These are phyloP conservation scores for Castanea mollissima DNA, from an alignment of 306 rosid species.

Conservation along the genomic window DNA sequence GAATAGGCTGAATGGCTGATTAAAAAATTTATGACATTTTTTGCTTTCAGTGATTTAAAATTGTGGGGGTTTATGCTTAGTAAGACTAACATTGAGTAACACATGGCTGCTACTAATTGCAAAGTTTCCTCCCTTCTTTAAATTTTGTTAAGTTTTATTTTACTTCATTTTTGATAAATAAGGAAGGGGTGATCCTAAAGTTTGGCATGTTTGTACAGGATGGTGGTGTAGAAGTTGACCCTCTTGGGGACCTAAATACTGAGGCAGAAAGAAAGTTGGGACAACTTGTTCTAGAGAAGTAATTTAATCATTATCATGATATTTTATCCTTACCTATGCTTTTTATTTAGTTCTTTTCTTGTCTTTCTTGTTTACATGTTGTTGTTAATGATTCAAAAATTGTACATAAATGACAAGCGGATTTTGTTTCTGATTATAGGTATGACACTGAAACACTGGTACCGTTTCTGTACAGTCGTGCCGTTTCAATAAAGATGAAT, in stretches of 20 bases:
- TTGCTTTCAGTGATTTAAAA: background rate
- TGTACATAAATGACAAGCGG: background rate
- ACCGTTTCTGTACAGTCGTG: slow-evolving; percentile 45
- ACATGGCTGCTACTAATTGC: background rate
- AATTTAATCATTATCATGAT: slow-evolving; percentile 8
- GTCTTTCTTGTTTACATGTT: background rate
- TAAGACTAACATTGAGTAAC: background rate
- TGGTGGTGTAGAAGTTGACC: slow-evolving; percentile 79
- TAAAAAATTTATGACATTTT: background rate
- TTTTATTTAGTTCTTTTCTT: background rate
- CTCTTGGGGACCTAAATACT: slow-evolving; percentile 85
- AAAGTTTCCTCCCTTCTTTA: background rate
- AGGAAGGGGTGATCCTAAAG: background rate
- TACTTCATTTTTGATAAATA: background rate
- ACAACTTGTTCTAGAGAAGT: slow-evolving; percentile 80
- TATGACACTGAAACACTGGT: slow-evolving; percentile 58
- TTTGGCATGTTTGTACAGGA: slow-evolving; percentile 49
- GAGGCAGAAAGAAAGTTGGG: slow-evolving; percentile 87
- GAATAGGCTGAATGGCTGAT: too few relatives aligned
- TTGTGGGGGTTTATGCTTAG: background rate
- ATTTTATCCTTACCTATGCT: background rate
- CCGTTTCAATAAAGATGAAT: slow-evolving; percentile 96
- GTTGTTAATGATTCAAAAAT: background rate
- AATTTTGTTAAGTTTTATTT: background rate
- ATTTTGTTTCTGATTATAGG: slow-evolving; percentile 34